Base-by-base conservation (phyloP, 768 basidiomycete genomes). In the Kwoniella europaea region DNA sequence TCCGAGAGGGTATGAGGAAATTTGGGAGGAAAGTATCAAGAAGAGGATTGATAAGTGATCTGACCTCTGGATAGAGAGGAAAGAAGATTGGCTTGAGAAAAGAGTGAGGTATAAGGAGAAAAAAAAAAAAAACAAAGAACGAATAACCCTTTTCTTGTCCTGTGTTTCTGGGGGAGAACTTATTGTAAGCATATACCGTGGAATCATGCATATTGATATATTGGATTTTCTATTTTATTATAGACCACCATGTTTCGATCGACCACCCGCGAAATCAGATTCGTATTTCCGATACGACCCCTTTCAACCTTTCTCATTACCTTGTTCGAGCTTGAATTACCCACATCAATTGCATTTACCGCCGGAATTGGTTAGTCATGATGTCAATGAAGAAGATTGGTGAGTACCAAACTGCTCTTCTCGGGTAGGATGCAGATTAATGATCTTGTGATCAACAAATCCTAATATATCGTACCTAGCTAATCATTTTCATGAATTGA, bases 231-330 rank as follows among this genome's bases (percentile, higher is more conserved):
- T 54, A 24, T 10, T 42, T 16, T 3, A 35, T 35, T 35, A 1
- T 64, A 81, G 79, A 69, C 79, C 79, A 20, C 46, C 71, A 18
- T 76, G 77, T 55, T 81, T 81, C 65, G 74, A 77, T 66, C 71
- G 79, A 56, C 77, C 73, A 29, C 79, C 79, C 2, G 79, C 79
- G 1, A 56, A 63, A 46, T 13, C 65, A 29, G 79, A 81, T 56
- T 66, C 65, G 6, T 77, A 71, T 60, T 81, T 65, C 54, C 74
- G 77, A 27, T 81, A 81, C 50, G 74, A 79, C 22, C 58, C 67
- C 4, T 81, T 81, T 60, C 76, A 77, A 41, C 63, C 79, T 4
- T 81, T 81, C 55, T 74, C 72, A 7, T 57, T 81, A 22, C 73
- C 72, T 59, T 69, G 78, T 13, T 55, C 24, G 4, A 71, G 66